Base-by-base conservation (phyloP, 1,284 basidiomycete genomes). In the Ustilago loliicola region DNA sequence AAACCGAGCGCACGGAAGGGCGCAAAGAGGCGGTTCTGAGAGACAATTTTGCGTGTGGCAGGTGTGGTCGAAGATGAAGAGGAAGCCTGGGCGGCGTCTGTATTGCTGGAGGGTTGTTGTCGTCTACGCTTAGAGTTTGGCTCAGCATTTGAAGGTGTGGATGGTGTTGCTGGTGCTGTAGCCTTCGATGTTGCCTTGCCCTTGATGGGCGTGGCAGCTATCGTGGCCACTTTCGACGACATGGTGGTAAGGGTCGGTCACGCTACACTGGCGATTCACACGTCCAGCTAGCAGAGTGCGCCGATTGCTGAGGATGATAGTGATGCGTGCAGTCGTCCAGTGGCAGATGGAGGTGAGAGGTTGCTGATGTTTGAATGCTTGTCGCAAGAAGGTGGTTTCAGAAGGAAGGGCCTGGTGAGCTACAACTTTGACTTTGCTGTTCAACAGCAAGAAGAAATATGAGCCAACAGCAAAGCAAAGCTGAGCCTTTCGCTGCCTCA, bases 1-100 rank as follows among this genome's bases (percentile, higher is more conserved):
- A 95, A 90, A 29, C 96, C 96, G 15, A 99, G 90, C 2, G 95
- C 95, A 70, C 97, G 91, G 87, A 99, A 99, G 6, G 97, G 97
- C 4, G 92, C 93, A 87, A 97, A 99, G 55, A 99, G 90, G 6
- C 69, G 67, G 27, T 75, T 73, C n/a, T 56, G 65, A 9, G 68
- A 72, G 48, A 58, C 65, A 32, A 72, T 42, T 55, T 77, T 77
- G 38, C 60, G 58, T 8, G 54, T 15, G 8, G 51, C 47, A 2
- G 66, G 32, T n/a, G 66, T 19, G 23, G 9, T 55, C 38, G 61
- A 64, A 0, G 61, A 52, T 2, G 66, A 64, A 1, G 66, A 34
- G 1, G 62, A 53, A 32, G 53, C 32, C 47, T 36, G 23, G 9
- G 48, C 61, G 27, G 21, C 29, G 1, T 54, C 23, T 30, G 34